Conservation (phyloP, 176 grass and related monocot species). For the Lolium multiflorum region DNA sequence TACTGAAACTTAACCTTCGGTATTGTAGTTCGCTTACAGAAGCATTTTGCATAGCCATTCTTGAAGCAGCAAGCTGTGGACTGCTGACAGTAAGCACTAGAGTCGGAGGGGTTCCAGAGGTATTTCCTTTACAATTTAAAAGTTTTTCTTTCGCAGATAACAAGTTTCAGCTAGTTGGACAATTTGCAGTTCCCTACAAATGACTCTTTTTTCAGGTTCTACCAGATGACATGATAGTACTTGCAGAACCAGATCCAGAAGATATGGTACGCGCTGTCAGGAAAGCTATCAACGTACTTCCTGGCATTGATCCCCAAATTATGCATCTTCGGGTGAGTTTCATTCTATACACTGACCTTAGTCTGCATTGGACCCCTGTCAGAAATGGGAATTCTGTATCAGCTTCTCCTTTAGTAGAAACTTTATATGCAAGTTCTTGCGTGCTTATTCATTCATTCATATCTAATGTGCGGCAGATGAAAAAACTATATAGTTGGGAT, state of each 20-base stretch:
- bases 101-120: constrained; percentile 96
- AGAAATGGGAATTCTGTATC: neutral
- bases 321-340: constrained; percentile 81
- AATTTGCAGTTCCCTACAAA: neutral
- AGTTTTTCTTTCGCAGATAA: constrained; percentile 24
- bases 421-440: neutral
- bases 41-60: constrained; percentile 98
- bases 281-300: constrained; percentile 88
- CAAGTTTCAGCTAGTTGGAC: neutral
- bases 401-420: neutral
- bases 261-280: constrained; percentile 88
- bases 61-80: constrained; percentile 98
- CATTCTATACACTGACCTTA: constrained; percentile 8
- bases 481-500: constrained; percentile 91
- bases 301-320: constrained; percentile 76
- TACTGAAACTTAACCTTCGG: constrained; percentile 1
- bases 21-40: constrained; percentile 91
- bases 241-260: constrained; percentile 77
- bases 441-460: constrained; percentile 42
- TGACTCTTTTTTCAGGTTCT: constrained; percentile 67
- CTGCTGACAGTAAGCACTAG: constrained; percentile 94
- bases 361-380: neutral
- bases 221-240: constrained; percentile 98
- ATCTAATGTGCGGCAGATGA: constrained; percentile 65
- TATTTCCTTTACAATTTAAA: constrained; percentile 6